Conservation (phyloP, 345 rosid genomes). For the Viola odorata region DNA sequence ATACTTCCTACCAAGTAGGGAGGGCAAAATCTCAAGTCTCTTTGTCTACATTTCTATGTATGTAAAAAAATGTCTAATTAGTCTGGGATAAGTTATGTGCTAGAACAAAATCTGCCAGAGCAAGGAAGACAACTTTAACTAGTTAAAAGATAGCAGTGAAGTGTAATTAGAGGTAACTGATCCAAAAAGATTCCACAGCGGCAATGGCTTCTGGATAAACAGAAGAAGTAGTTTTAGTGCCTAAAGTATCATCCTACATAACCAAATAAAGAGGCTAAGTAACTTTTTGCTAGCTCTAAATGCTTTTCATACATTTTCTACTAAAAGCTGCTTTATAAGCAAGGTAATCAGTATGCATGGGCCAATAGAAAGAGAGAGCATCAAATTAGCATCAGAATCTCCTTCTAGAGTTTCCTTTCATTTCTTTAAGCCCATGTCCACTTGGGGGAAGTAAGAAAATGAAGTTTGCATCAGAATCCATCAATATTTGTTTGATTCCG, state of each 20-base stretch:
- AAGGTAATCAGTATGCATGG: neutral
- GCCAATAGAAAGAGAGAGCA: constrained; percentile 17
- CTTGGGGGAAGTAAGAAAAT: constrained; percentile 15
- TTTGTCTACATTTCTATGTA: too few relatives aligned
- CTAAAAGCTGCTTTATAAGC: constrained; percentile 27
- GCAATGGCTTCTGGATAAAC: neutral
- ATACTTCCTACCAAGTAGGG: too few relatives aligned
- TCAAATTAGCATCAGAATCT: constrained; percentile 18
- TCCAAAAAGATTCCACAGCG: neutral
- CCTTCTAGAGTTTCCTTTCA: neutral
- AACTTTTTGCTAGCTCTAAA: constrained; percentile 48
- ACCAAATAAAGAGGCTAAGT: constrained; percentile 19
- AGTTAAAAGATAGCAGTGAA: too few relatives aligned
- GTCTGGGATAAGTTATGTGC: too few relatives aligned
- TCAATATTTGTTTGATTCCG: constrained; percentile 32
- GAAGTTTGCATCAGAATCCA: constrained; percentile 58
- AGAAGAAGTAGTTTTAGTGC: constrained; percentile 31
- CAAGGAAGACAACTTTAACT: too few relatives aligned
- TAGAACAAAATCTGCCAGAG: too few relatives aligned
- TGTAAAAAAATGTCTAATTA: too few relatives aligned
- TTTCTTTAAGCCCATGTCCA: constrained; percentile 13
- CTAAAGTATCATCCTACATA: constrained; percentile 18
- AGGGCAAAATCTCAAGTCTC: too few relatives aligned
- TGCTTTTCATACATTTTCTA: constrained; percentile 28
- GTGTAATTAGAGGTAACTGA: neutral